Evolutionary conservation across 169 alveolate species (phyloP), one percentile per base, ranked within the genome.

Genomic region (Plasmodium malariae): DNA sequence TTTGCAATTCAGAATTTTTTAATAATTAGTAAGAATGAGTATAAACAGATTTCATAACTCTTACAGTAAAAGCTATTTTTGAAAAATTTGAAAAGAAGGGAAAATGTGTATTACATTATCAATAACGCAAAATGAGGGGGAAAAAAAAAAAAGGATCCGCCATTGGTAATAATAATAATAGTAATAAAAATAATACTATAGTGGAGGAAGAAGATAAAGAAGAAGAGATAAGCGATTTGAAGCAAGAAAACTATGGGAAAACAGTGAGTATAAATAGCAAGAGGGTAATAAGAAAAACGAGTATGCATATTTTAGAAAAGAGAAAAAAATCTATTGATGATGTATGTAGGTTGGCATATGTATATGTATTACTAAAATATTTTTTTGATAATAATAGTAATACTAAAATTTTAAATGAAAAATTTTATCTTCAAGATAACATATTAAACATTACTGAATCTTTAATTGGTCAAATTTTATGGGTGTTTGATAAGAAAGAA

Each of bases 391-490:
- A 80, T 34, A 80, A 36, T 60, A n/a, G n/a, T n/a, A 30, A 49
- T 6, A 17, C 67, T 34, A 36, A 69, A 36, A 51, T 80, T 65
- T 67, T 80, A 36, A 80, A 49, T 30, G 90, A 80, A 51, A 14
- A 24, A 4, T 80, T 80, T 68, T 80, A 80, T 71, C 71, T 80
- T n/a, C 78, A 67, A 80, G 54, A 67, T n/a, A 37, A 80, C 51
- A 83, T 80, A 28, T 28, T 80, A 59, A 21, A 37, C 17, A 67
- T 80, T 12, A 80, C 90, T 28, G 90, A 80, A 59, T n/a, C 28
- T 2, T 62, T 80, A 17, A 80, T 80, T 6, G 90, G 90, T 0
- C 90, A 80, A 3, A 49, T 80, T 17, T 28, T 80, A 28, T 80
- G 90, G 90, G 83, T 67, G 14, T 80, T 34, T 40, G 83, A 80